Conservation (phyloP, 352 stramenopile genomes). For the Pythium oligandrum region DNA sequence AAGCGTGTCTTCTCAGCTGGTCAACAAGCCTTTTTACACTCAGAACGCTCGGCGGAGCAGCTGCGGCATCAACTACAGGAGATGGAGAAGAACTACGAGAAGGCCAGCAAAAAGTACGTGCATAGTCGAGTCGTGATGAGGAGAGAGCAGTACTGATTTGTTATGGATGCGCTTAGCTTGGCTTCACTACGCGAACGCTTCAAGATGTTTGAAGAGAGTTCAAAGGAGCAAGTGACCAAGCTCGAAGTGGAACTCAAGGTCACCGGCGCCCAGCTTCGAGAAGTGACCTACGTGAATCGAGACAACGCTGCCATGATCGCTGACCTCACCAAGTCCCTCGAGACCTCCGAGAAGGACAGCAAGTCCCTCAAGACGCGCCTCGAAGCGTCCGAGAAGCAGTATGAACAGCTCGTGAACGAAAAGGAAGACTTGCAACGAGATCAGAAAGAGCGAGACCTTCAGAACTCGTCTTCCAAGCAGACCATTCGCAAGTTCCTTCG, state of each 20-base stretch:
- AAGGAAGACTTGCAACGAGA: slow-evolving; percentile 62
- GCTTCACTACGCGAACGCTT: slow-evolving; percentile 60
- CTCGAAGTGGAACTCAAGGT: slow-evolving; percentile 81
- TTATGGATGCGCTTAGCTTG: slow-evolving; percentile 29
- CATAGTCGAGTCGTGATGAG: background rate
- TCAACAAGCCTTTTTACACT: slow-evolving; percentile 73
- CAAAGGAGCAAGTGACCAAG: slow-evolving; percentile 77
- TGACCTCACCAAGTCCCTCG: slow-evolving; percentile 52
- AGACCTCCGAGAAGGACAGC: slow-evolving; percentile 41
- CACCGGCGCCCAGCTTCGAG: slow-evolving; percentile 54
- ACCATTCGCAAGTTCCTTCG: slow-evolving; percentile 48
- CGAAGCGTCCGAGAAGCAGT: slow-evolving; percentile 34
- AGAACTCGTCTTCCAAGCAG: slow-evolving; percentile 50
- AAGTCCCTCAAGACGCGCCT: slow-evolving; percentile 33
- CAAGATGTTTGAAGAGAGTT: slow-evolving; percentile 70
- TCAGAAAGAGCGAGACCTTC: slow-evolving; percentile 44
- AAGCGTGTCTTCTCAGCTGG: slow-evolving; percentile 76
- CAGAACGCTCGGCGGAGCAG: slow-evolving; percentile 64
- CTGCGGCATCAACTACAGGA: slow-evolving; percentile 61
- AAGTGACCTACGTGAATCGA: slow-evolving; percentile 71
- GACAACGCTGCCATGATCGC: slow-evolving; percentile 62
- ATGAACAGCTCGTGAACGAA: slow-evolving; percentile 36
- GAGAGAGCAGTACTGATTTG: background rate
- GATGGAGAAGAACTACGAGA: slow-evolving; percentile 73
- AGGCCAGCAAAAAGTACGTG: slow-evolving; percentile 49